Base-by-base conservation (phyloP, 495 filamentous ascomycete species). In the Cercophora scortea region DNA sequence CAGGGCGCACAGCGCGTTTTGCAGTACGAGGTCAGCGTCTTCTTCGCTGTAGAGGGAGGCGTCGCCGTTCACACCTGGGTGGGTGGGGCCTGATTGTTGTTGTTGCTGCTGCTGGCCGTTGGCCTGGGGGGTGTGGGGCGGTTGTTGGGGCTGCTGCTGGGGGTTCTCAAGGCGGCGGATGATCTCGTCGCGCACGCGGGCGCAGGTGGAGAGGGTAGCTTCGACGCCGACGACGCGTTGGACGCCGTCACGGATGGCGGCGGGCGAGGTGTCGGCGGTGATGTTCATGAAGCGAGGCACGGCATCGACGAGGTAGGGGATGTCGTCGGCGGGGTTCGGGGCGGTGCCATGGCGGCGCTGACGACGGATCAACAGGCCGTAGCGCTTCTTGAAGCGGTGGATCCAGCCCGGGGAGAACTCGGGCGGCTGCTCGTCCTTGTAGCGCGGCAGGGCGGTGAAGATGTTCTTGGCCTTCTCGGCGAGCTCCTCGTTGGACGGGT, bases 351-450 rank as follows among this genome's bases (percentile, higher is more conserved):
- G 71, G 8, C 74, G 67, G 41, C 73, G 72, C 54, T 78, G 73
- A 43, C 73, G 73, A 7, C 73, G 43, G 50, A 78, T 69, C 4
- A 78, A 65, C 18, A 78, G 58, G 34, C 74, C 74, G 50, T 78
- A 78, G 17, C 74, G 67, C 61, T 78, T 78, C 62, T 78, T 78
- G 59, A 78, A 78, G 38, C 74, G 67, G 48, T 78, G 74, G 42
- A 78, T 78, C 74, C 74, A 78, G n/a, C 74, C 74, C 1, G 74
- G 74, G 2, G 72, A 75, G 60, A 78, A 78, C 62, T 78, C 74
- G 25, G 74, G 74, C 11, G 74, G 59, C 1, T 51, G 42, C 45
- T 78, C 72, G 45, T 74, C 74, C 55, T 75, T 76, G 63, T 78
- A 78, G 13, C 74, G 72, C 33, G 72, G 73, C 7, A 78, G 62